These are phyloP conservation scores for Cyclostephanos tholiformis DNA, from an alignment of 108 stramenopile genomes.

Conservation along the genomic window DNA sequence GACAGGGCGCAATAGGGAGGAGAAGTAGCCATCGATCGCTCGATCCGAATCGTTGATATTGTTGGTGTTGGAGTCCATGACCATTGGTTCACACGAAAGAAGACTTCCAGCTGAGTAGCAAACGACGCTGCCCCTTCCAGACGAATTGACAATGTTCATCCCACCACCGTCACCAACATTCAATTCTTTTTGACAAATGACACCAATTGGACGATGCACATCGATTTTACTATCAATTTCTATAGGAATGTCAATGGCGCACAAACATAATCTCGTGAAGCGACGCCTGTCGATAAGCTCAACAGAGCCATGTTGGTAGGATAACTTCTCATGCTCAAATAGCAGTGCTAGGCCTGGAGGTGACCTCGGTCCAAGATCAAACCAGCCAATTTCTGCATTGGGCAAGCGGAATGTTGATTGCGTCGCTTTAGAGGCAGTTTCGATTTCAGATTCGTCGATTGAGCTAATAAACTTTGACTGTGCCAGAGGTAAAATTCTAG, in stretches of 20 bases:
- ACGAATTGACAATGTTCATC: constrained; percentile 12
- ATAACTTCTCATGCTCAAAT: constrained; percentile 16
- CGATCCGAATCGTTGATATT: background rate
- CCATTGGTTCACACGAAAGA: constrained; percentile 27
- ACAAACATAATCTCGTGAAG: constrained; percentile 32
- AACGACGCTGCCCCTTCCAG: constrained; percentile 16
- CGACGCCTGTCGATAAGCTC: constrained; percentile 6
- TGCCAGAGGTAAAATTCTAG: constrained; percentile 33
- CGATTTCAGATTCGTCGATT: constrained; percentile 9
- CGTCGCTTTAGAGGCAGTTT: constrained; percentile 9
- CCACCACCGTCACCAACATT: constrained; percentile 7
- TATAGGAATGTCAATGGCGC: constrained; percentile 48
- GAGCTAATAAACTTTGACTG: constrained; percentile 32
- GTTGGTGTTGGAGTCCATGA: background rate
- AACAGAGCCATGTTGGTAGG: constrained; percentile 2
- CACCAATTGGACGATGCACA: constrained; percentile 42
- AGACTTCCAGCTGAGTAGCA: constrained; percentile 25
- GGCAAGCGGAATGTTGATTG: background rate
- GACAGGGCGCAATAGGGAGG: constrained; percentile 43
- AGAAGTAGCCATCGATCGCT: constrained; percentile 41
- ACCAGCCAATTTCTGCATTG: constrained; percentile 41
- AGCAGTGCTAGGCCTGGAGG: constrained; percentile 42
- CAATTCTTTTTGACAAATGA: constrained; percentile 36
- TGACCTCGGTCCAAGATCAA: constrained; percentile 49
- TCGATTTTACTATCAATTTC: constrained; percentile 18